Percentiles rank a stretch among this genome's conserved stretches.
Evolutionary conservation across 306 rosid species (phyloP).

Genomic region (Inga leiocalycina): DNA sequence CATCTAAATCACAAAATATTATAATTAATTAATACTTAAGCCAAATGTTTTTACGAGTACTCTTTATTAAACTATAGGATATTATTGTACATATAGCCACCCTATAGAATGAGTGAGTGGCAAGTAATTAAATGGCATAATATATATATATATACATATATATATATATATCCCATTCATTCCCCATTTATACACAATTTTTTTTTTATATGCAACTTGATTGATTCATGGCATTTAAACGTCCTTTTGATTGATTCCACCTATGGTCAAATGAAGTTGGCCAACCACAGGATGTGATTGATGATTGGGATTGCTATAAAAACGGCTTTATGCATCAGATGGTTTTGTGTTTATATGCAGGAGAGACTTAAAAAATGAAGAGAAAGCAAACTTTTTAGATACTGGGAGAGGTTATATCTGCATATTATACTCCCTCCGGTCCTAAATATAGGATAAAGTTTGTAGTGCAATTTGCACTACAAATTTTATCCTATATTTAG

Average conservation of each 20-base stretch:
- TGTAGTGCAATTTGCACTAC: too few species aligned
- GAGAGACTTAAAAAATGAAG: conserved; percentile 45
- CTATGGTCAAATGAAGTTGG: conserved; percentile 59
- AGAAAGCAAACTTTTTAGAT: conserved; percentile 40
- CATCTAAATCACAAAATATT: not conserved
- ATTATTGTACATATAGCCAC: conserved; percentile 18
- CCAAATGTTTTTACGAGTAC: conserved; percentile 4
- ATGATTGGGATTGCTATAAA: conserved; percentile 40
- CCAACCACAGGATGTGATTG: conserved; percentile 34
- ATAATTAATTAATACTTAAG: not conserved
- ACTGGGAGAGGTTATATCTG: conserved; percentile 4
- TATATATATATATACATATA: too few species aligned
- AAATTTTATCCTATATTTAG: too few species aligned
- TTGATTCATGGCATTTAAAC: conserved; percentile 34
- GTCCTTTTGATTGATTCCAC: conserved; percentile 34
- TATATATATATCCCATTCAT: not conserved
- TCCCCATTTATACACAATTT: not conserved
- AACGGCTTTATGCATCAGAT: conserved; percentile 40
- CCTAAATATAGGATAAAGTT: too few species aligned
- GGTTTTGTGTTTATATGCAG: conserved; percentile 48
- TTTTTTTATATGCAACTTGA: conserved; percentile 29
- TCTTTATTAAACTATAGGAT: not conserved
- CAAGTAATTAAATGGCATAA: conserved; percentile 22
- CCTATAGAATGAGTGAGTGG: conserved; percentile 50
- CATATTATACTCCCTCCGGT: too few species aligned